A percentile compares a stretch with the other conserved stretches of the same genome.
Conservation (phyloP, 129 eudicot genomes). For the Gnaphalium uliginosum region DNA sequence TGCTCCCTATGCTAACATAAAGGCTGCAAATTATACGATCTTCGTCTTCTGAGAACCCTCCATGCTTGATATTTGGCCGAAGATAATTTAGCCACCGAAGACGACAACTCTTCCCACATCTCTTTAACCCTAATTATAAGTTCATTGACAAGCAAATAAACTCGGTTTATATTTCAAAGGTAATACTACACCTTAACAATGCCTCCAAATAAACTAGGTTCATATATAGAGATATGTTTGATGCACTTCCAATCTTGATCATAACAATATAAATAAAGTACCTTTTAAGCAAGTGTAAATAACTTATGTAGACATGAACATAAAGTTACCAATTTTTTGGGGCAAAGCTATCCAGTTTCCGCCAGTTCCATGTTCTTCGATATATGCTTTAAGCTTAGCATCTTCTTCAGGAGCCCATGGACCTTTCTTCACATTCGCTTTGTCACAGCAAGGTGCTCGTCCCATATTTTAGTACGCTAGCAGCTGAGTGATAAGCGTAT, state of each 20-base stretch:
- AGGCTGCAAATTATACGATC: constrained; percentile 82
- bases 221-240: neutral
- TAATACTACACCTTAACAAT: neutral
- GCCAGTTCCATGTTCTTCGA: constrained; percentile 60
- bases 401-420: constrained; percentile 83
- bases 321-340: constrained; percentile 46
- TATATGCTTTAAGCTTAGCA: constrained; percentile 57
- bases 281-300: neutral
- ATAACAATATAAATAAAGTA: neutral
- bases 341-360: constrained; percentile 82
- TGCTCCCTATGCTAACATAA: constrained; percentile 88
- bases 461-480: constrained; percentile 44
- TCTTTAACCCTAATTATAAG: constrained; percentile 62
- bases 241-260: neutral
- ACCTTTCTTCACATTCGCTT: constrained; percentile 70
- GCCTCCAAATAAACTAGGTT: neutral
- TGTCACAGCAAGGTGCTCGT: constrained; percentile 75
- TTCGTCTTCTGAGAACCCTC: constrained; percentile 92
- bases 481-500: constrained; percentile 5
- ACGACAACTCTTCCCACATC: constrained; percentile 93
- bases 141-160: constrained; percentile 7
- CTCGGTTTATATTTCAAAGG: neutral
- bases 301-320: neutral
- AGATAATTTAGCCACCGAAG: constrained; percentile 88
- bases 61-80: constrained; percentile 89